Evolutionary conservation across 1,284 basidiomycete genomes (phyloP).

Genomic region (Cerrena zonata): DNA sequence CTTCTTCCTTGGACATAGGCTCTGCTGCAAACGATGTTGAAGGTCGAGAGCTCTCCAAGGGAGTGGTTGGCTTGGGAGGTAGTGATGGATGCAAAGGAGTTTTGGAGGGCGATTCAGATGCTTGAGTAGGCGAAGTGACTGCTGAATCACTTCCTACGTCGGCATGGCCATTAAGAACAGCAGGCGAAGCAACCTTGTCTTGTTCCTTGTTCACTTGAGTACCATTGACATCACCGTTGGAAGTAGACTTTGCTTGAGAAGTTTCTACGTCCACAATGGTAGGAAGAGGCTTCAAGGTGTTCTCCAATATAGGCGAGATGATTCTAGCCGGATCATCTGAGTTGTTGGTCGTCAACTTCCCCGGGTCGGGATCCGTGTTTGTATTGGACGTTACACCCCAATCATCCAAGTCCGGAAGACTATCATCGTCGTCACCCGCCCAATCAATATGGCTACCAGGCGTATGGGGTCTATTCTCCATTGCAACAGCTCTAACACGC

Average conservation of each 20-base stretch:
- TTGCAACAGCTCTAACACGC: constrained; percentile 61
- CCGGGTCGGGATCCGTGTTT: neutral
- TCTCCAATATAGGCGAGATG: constrained; percentile 67
- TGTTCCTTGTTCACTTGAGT: neutral
- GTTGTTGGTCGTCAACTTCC: constrained; percentile 13
- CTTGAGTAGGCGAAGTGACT: neutral
- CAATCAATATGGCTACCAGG: constrained; percentile 77
- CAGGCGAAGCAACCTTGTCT: neutral
- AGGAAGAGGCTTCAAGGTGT: constrained; percentile 59
- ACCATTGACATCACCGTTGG: neutral
- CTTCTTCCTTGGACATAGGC: neutral
- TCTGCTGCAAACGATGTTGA: neutral
- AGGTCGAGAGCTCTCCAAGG: neutral
- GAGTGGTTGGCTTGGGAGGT: neutral
- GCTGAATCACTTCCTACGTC: too few species aligned
- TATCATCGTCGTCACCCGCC: constrained; percentile 79
- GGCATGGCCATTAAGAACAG: neutral
- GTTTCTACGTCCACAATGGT: constrained; percentile 27
- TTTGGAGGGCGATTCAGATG: neutral
- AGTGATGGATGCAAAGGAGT: neutral
- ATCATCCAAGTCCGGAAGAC: constrained; percentile 73
- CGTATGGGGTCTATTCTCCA: constrained; percentile 59
- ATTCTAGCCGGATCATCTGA: constrained; percentile 23
- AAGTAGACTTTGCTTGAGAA: neutral
- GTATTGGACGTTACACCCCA: constrained; percentile 60